Evolutionary conservation across 208 protist species (phyloP).

Genomic region (Leishmania gerbilli): DNA sequence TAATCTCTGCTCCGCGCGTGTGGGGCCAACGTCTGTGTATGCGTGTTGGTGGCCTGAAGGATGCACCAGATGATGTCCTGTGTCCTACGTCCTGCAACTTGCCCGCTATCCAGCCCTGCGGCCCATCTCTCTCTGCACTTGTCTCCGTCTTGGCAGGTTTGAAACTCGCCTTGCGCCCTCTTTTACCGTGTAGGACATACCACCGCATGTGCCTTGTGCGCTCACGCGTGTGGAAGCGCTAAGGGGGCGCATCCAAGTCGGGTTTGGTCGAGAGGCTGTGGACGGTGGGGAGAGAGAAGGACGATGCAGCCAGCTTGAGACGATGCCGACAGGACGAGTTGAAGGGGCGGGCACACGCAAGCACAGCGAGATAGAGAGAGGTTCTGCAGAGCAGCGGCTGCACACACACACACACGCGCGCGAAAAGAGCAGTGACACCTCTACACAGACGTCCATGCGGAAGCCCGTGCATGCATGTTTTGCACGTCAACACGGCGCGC

Average conservation of each 20-base stretch:
- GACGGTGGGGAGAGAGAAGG: not conserved
- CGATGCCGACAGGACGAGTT: not conserved
- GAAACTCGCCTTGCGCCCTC: not conserved
- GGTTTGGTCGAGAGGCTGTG: too few species aligned
- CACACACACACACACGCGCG: not conserved
- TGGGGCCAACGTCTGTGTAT: not conserved
- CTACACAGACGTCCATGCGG: not conserved
- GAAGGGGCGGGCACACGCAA: not conserved
- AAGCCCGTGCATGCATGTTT: not conserved
- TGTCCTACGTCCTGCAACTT: not conserved
- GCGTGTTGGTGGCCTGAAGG: not conserved
- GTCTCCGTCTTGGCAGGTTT: not conserved
- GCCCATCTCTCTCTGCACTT: not conserved
- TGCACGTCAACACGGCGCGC: not conserved
- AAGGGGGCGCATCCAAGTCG: not conserved
- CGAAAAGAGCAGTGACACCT: not conserved
- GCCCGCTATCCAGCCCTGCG: not conserved
- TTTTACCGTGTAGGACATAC: not conserved
- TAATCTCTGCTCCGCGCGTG: not conserved
- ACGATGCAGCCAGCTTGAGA: not conserved
- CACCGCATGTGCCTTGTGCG: not conserved
- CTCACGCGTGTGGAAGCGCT: not conserved
- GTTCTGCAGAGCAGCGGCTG: not conserved
- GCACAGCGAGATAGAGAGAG: not conserved
- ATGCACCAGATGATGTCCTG: not conserved